Conservation (phyloP, 2,329 filamentous ascomycete genomes). For the Penicillium oxalicum region DNA sequence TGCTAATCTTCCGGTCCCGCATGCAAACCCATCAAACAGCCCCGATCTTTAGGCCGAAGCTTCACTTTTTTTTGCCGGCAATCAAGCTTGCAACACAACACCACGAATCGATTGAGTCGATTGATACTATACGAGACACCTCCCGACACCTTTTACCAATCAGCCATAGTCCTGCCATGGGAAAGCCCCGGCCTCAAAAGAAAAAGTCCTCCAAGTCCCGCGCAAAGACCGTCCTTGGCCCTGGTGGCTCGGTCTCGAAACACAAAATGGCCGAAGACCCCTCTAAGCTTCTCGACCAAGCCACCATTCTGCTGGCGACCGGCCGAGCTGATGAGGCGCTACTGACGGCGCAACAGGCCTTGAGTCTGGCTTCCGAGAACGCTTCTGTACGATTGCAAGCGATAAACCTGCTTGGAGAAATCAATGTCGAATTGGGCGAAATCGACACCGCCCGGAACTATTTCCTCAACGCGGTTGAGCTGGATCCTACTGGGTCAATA, state of each 20-base stretch:
- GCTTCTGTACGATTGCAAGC: constrained; percentile 48
- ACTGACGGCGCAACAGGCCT: constrained; percentile 48
- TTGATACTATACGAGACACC: too few species aligned
- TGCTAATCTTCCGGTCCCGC: constrained; percentile 27
- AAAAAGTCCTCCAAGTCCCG: constrained; percentile 40
- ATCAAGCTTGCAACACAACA: too few species aligned
- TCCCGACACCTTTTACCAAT: constrained; percentile 2
- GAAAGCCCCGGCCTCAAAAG: constrained; percentile 47
- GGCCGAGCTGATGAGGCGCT: constrained; percentile 55
- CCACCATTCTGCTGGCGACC: constrained; percentile 52
- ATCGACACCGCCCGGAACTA: constrained; percentile 65
- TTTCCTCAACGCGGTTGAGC: constrained; percentile 65
- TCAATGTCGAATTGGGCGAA: constrained; percentile 76
- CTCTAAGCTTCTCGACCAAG: constrained; percentile 52
- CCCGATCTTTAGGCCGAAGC: constrained; percentile 25
- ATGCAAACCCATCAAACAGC: constrained; percentile 41
- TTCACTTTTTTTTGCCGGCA: constrained; percentile 16
- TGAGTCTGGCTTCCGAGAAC: constrained; percentile 34
- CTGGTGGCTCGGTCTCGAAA: constrained; percentile 36
- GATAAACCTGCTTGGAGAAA: constrained; percentile 72
- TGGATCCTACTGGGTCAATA: constrained; percentile 69
- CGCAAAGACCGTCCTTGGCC: constrained; percentile 41
- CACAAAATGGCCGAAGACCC: constrained; percentile 47
- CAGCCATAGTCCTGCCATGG: constrained; percentile 36
- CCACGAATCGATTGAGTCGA: too few species aligned